Conservation (phyloP, 441 rosid species). For the Biscutella laevigata region DNA sequence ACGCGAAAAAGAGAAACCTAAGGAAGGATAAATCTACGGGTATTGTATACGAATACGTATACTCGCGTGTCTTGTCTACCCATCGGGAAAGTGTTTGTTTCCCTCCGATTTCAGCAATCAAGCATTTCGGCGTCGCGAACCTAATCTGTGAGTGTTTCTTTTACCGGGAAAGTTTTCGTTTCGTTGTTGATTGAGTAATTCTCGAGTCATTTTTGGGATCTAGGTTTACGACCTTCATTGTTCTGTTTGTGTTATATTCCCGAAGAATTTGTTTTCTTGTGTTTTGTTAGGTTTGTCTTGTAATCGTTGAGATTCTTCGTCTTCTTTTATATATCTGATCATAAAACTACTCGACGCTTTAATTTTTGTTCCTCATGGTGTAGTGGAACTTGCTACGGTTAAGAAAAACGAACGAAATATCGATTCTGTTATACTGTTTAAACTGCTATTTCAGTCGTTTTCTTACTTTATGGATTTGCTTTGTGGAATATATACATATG, state of each 20-base stretch:
- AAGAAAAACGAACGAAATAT: no score
- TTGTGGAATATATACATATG: no score
- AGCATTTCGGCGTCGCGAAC: neutral
- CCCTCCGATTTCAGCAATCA: neutral
- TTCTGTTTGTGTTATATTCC: neutral
- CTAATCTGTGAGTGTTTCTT: slow-evolving; percentile 7
- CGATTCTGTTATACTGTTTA: no score
- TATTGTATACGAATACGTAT: neutral
- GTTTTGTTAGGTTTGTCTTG: neutral
- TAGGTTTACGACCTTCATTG: neutral
- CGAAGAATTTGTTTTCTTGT: neutral
- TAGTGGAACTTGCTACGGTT: no score
- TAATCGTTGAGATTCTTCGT: neutral
- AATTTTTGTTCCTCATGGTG: neutral
- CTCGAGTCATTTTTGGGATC: neutral
- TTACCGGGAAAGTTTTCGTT: neutral
- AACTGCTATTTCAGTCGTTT: neutral
- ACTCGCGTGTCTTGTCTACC: neutral
- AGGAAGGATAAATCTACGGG: neutral
- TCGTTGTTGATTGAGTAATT: neutral
- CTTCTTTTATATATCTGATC: neutral
- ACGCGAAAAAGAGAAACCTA: neutral
- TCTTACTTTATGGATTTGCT: neutral
- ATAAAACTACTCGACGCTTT: neutral
- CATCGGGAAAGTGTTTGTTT: neutral